Base-by-base conservation (phyloP, 1,139 yeast species). In the Geotrichum restrictum region DNA sequence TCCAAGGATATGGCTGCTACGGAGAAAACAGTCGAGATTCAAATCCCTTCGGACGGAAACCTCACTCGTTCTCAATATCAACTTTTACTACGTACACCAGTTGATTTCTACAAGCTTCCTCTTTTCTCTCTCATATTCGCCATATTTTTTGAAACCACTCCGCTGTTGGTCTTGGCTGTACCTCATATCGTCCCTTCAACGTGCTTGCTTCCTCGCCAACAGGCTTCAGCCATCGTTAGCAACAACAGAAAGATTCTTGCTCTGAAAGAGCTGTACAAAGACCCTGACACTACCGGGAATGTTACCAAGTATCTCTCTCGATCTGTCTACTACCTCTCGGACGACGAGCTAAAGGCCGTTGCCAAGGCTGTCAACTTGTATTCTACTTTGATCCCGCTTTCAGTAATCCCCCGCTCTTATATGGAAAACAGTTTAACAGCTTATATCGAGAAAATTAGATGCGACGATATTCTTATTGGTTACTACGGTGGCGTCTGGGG, bases 131-230 rank as follows among this genome's bases (percentile, higher is more conserved):
- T 81, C 0, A 64, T 85, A 0, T 77, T 83, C 55, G 64, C 79
- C 19, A 62, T 84, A 0, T 81, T 82, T 59, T 80, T 81, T 62
- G 95, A 86, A 61, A 62, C 71, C 48, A 83, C 91, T 0, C 86
- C 93, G 0, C 44, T 82, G 0, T 55, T 85, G 2, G 80, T 88
- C 57, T 76, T 75, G 55, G 59, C 73, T 1, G 68, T 84, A 50
- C 94, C 94, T 0, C 77, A 77, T 53, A 63, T 85, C 13, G 76
- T 87, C 1, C 94, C 94, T 0, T 76, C 78, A 59, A 85, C 93
- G 0, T 86, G 94, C 67, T 71, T 79, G 3, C 69, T 82, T 46
- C 88, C 88, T 0, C 70, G 73, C 1, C 67, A 80, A 14, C 64
- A 70, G 2, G 66, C 64, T 42, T 62, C 58, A 36, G 62, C 65